Evolutionary conservation across 352 stramenopile species (phyloP), one percentile per base, ranked within the genome.

Genomic region (Thalassiosira mediterranea): DNA sequence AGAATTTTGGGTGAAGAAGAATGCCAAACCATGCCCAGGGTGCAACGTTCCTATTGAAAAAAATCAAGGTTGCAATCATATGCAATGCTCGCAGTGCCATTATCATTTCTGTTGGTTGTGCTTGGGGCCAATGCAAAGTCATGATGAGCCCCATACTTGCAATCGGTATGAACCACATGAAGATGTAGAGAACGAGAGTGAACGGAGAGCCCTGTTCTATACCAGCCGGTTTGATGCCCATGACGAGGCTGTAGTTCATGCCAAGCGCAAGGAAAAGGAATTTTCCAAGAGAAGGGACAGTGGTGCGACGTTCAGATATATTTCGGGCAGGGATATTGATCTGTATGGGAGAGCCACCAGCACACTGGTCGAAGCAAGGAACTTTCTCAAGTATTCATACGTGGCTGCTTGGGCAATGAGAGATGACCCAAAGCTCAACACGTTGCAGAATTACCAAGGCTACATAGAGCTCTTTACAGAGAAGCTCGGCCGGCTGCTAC

Each of bases 11-110:
- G 28, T 49, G 17, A 1, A 49, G 3, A 49, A 3, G 19, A 99
- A 99, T 89, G 99, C 97, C 32, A 99, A 99, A 89, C 97, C 96
- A 61, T 99, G 97, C 86, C 97, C 97, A 8, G 98, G 99, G 84
- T 99, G 97, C 86, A 91, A 91, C 19, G 96, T 96, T 68, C 94
- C 96, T 54, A 99, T 99, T 81, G 97, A 99, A 86, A 99, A 99
- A 88, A 99, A 99, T 84, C 96, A 99, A 72, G 97, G 97, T 21
- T 99, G 97, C 88, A 99, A 99, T 86, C 97, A 99, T 91, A 99
- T 99, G 95, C 98, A 93, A 21, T 99, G 96, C 80, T 90, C 85
- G 28, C 72, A 88, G 28, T 96, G 91, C 78, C 94, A 93, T 37
- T 94, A 96, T 82, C 96, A 99, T 73, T 99, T 99, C 80, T 99